Percentiles rank a stretch among this genome's conserved stretches.
Conservation (phyloP, 106 monocot species). For the Gastrodia elata region DNA sequence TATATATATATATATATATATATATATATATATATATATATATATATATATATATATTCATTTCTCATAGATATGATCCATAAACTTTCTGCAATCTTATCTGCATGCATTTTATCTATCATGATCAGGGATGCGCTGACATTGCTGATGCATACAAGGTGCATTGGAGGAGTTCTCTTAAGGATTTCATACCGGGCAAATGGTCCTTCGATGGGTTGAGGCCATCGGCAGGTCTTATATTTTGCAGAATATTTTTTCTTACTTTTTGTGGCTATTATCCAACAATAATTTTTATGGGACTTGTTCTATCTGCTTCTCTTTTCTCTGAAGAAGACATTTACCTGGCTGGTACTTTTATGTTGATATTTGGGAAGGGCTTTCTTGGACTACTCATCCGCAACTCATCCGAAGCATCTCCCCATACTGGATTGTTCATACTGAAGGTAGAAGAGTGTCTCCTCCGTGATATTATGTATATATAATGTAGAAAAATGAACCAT, state of each 20-base stretch:
- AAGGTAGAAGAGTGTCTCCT: conserved; percentile 36
- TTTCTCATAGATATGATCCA: no score
- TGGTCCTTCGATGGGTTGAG: conserved; percentile 92
- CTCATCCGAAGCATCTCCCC: conserved; percentile 42
- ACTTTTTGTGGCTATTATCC: neutral
- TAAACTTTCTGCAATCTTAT: no score
- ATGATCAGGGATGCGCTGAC: conserved; percentile 79
- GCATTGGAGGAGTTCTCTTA: conserved; percentile 68
- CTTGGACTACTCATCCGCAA: conserved; percentile 87
- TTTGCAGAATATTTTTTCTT: neutral
- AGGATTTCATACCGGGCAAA: conserved; percentile 86
- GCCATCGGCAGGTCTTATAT: conserved; percentile 64
- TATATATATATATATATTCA: no score
- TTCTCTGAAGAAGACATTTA: conserved; percentile 66
- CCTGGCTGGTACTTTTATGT: conserved; percentile 91
- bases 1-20: no score
- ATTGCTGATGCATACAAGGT: conserved; percentile 89
- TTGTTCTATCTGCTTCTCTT: no score
- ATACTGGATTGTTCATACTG: conserved; percentile 87
- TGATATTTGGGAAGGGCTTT: conserved; percentile 88
- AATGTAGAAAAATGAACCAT: no score
- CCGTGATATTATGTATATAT: neutral
- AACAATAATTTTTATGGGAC: neutral
- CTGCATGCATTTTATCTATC: no score
- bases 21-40: no score